Evolutionary conservation across 345 rosid species (phyloP), one percentile per base, ranked within the genome.

Genomic region (Turritis glabra): DNA sequence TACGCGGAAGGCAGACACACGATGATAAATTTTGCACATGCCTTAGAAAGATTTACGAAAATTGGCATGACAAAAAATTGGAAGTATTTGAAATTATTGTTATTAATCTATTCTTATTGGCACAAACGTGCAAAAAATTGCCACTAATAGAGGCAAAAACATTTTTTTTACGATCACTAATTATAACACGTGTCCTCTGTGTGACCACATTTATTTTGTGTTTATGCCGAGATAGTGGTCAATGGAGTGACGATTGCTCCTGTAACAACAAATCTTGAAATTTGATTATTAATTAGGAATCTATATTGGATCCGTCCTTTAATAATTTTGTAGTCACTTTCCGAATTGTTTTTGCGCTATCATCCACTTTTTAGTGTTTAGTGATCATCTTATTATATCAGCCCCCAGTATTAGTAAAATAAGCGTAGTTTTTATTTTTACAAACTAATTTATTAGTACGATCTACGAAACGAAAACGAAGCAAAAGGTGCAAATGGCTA

Each of bases 1-100:
- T 59, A 60, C 50, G 40, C 18, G 67, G 67, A 46, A 41, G 11
- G 18, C 22, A 69, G 73, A 43, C 64, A 53, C 35, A 59, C 59
- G 32, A n/a, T 33, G 19, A 37, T 18, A 17, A 50, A 12, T 3
- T 48, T 8, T 13, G 5, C 47, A 50, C 30, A 26, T 63, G 60
- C 7, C 17, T 27, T 9, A 12, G 3, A 26, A 18, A 61, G 8
- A 37, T 50, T 61, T 37, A 68, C 56, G 2, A n/a, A 13, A 29
- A 8, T 30, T 29, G 51, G 62, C 62, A 40, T 25, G 26, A 52
- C 4, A 37, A 15, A 33, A 33, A 52, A 21, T 7, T 51, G 35
- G 23, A n/a, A 37, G 33, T 18, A 17, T n/a, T 29, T 27, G 8
- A 29, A n/a, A 4, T 8, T 26, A 54, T 54, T 27, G 29, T n/a